phyloP scores from a whole-genome alignment of 331 rosid genomes.

The Pyracantha coccinea region DNA sequence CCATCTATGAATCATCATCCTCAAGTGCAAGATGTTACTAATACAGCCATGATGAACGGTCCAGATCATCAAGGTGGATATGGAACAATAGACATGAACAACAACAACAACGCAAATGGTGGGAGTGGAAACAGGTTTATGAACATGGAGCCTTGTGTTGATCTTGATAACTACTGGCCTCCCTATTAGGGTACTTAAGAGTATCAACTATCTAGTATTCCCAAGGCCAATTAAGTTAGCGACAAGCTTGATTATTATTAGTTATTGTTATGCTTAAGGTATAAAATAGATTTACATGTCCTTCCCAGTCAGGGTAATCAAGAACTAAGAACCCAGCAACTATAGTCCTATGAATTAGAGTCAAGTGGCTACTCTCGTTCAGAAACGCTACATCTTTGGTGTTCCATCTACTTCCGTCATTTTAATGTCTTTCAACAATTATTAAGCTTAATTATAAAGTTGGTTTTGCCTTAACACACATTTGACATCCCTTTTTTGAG shows the following conservation, averaged over 20 bases:
- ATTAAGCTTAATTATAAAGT: background rate
- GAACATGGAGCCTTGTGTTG: constrained; percentile 81
- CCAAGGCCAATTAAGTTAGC: background rate
- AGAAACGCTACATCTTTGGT: background rate
- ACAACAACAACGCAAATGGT: constrained; percentile 16
- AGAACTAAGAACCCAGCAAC: background rate
- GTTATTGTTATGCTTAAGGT: background rate
- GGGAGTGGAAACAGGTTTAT: constrained; percentile 42
- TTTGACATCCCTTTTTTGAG: background rate
- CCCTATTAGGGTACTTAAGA: constrained; percentile 30
- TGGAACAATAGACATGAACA: constrained; percentile 28
- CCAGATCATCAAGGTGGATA: constrained; percentile 36
- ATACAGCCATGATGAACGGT: background rate
- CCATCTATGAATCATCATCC: constrained; percentile 17
- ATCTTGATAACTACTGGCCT: constrained; percentile 86
- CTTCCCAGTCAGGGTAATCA: background rate
- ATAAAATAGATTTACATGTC: background rate
- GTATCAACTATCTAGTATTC: background rate
- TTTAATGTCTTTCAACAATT: background rate
- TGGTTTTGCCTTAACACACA: background rate
- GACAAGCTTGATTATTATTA: background rate
- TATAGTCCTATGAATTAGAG: background rate
- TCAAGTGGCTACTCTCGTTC: background rate
- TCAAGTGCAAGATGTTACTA: constrained; percentile 24
- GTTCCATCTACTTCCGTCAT: background rate